Evolutionary conservation across 177 flowering plant genomes (phyloP).

Genomic region (Tripterygium wilfordii): DNA sequence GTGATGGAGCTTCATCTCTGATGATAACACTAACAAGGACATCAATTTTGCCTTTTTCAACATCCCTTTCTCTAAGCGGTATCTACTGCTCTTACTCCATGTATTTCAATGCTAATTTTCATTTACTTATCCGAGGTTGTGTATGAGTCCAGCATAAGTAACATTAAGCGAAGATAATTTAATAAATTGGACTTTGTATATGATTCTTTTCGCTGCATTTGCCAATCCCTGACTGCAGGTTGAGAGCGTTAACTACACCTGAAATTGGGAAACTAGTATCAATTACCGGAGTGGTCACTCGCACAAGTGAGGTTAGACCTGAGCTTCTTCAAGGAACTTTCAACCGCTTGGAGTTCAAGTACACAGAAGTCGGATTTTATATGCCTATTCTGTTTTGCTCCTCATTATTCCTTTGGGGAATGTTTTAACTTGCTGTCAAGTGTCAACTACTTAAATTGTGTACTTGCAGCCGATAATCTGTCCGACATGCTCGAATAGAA

Average conservation of each 20-base stretch:
- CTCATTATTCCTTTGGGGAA: too few species aligned
- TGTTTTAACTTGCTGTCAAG: too few species aligned
- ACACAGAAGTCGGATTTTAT: slow-evolving; percentile 68
- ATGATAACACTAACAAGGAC: slow-evolving; percentile 86
- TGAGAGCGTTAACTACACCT: slow-evolving; percentile 73
- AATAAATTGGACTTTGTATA: too few species aligned
- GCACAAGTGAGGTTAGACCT: slow-evolving; percentile 96
- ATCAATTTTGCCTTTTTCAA: slow-evolving; percentile 84
- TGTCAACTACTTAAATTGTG: slow-evolving; percentile 2
- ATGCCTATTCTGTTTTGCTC: too few species aligned
- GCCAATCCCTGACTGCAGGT: too few species aligned
- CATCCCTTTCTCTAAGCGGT: slow-evolving; percentile 73
- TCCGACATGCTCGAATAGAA: slow-evolving; percentile 56
- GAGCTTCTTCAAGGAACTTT: slow-evolving; percentile 94
- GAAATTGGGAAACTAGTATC: slow-evolving; percentile 89
- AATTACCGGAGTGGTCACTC: slow-evolving; percentile 86
- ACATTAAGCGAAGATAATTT: too few species aligned
- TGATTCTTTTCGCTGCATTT: too few species aligned
- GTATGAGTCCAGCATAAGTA: too few species aligned
- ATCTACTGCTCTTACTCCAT: not conserved
- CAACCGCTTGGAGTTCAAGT: slow-evolving; percentile 90
- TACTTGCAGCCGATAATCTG: slow-evolving; percentile 80
- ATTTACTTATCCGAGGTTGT: not conserved
- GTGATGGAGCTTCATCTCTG: slow-evolving; percentile 79
- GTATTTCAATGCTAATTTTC: too few species aligned